Base-by-base conservation (phyloP, 768 basidiomycete species). In the Auriculariales sp. region DNA sequence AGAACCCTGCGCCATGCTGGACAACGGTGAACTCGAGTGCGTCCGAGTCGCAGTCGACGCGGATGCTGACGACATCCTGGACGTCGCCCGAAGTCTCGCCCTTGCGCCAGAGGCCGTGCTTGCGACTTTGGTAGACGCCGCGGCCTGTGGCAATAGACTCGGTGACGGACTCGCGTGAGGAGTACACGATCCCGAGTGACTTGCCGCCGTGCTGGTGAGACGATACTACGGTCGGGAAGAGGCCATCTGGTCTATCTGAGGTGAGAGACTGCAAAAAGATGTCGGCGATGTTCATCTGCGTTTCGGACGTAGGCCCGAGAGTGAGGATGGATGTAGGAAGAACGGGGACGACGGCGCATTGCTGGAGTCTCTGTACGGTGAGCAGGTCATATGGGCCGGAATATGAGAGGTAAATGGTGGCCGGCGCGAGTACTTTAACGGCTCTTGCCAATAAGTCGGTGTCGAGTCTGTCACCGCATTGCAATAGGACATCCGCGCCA, bases 61-160 rank as follows among this genome's bases (percentile, higher is more conserved):
- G 76, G 58, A 99, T 89, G 56, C 75, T 73, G 28, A 89, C 67
- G 49, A 99, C 76, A 15, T 87, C 78, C 59, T 99, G 95, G 3
- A 84, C 88, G 14, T 94, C 84, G 12, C 94, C 94, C 14, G 90
- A 93, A 0, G 92, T 93, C 67, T 90, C 93, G 14, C 95, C 95
- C 62, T 99, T 99, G 47, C 85, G 71, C 95, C 95, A 99, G 28
- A 98, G 68, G 14, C 93, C 93, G 59, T 94, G 89, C 61, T 88
- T 91, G 53, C 95, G 79, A 17, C 93, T 97, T 61, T 97, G 92
- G 62, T 99, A 99, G 11, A 94, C 83, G 14, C 95, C 95, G 60
- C 81, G 83, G 25, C 91, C 90, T 2, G 90, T 82, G 31, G 79
- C 53, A 62, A 99, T 90, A 56, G 86, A 84, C 62, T 93, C 88